A percentile compares a stretch with the other conserved stretches of the same genome.
Evolutionary conservation across 176 grass and related monocot species (phyloP).

Genomic region (Oryza rufipogon): DNA sequence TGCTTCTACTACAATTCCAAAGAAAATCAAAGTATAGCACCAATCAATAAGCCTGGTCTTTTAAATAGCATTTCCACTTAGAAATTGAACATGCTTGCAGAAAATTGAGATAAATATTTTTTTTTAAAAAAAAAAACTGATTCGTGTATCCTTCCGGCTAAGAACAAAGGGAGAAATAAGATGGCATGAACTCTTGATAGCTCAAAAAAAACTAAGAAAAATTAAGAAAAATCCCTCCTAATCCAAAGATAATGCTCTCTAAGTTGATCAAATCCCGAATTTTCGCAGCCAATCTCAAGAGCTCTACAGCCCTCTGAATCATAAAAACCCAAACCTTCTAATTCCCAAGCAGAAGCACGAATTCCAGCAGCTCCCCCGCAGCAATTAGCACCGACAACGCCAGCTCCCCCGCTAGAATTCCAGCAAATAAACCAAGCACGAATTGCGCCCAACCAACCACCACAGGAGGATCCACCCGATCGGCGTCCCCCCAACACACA

Average conservation of each 20-base stretch:
- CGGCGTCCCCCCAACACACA: not conserved
- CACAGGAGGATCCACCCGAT: conserved; percentile 7
- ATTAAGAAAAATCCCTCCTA: too few relatives aligned
- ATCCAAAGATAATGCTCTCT: too few relatives aligned
- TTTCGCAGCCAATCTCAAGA: too few relatives aligned
- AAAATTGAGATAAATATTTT: not conserved
- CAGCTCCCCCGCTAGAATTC: not conserved
- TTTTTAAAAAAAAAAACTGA: too few relatives aligned
- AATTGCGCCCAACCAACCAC: not conserved
- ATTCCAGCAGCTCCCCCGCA: not conserved
- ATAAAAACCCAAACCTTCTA: not conserved
- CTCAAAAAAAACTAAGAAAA: too few relatives aligned
- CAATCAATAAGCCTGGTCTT: not conserved
- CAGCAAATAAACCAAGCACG: not conserved
- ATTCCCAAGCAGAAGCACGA: not conserved
- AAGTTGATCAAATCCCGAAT: too few relatives aligned
- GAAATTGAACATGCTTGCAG: not conserved
- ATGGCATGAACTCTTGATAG: too few relatives aligned
- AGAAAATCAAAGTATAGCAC: not conserved
- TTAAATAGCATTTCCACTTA: not conserved
- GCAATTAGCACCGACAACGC: too few relatives aligned
- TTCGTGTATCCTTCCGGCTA: too few relatives aligned
- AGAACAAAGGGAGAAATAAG: too few relatives aligned
- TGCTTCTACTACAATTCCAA: not conserved
- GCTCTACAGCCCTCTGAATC: not conserved